phyloP scores from a whole-genome alignment of 345 rosid genomes.

The Ceriops tagal region DNA sequence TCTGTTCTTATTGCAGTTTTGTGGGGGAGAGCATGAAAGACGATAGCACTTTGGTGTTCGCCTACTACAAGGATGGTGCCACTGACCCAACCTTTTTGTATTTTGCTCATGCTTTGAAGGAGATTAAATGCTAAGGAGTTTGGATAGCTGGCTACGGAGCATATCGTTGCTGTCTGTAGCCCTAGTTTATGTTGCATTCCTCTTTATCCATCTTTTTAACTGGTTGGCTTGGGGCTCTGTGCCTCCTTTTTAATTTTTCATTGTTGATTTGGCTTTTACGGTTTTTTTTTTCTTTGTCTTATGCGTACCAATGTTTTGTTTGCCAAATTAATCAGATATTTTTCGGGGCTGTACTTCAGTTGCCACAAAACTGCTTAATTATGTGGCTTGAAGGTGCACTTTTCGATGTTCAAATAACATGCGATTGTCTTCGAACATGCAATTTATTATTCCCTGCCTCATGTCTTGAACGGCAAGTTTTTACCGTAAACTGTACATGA shows the following conservation, averaged over 20 bases:
- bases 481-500: too few relatives aligned
- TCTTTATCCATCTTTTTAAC: neutral
- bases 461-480: too few relatives aligned
- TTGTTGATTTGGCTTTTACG: neutral
- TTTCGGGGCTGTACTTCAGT: neutral
- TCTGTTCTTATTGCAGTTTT: constrained; percentile 46
- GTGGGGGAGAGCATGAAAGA: constrained; percentile 95
- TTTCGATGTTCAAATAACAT: neutral
- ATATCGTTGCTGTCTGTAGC: constrained; percentile 1
- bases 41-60: constrained; percentile 68
- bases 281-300: neutral
- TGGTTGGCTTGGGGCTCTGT: neutral
- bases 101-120: constrained; percentile 78
- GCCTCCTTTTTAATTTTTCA: neutral
- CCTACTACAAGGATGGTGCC: constrained; percentile 96
- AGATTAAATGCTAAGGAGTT: constrained; percentile 69
- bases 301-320: neutral
- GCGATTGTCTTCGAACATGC: neutral
- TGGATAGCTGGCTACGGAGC: constrained; percentile 11
- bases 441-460: too few relatives aligned
- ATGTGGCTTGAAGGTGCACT: neutral
- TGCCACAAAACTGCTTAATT: neutral
- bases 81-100: constrained; percentile 92
- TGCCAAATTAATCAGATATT: neutral
- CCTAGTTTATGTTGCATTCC: neutral